Evolutionary conservation across 2,329 filamentous ascomycete species (phyloP).

Genomic region (Colletotrichum sansevieriae): DNA sequence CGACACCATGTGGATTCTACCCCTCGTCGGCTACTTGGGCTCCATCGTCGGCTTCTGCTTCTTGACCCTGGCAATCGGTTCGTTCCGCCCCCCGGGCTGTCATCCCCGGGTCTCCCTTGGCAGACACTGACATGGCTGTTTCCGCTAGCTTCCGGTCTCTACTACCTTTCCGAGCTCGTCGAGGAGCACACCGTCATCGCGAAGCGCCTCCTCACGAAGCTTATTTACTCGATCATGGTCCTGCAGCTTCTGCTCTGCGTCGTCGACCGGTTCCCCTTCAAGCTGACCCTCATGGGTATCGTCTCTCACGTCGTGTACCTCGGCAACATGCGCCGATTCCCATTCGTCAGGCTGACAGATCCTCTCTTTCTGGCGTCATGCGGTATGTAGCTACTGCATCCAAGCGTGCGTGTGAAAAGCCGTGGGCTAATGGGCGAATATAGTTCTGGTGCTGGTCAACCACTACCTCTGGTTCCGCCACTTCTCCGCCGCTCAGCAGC

Average conservation of each 20-base stretch:
- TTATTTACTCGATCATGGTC: slow-evolving; percentile 86
- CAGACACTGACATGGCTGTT: slow-evolving; percentile 10
- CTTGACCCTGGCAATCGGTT: slow-evolving; percentile 92
- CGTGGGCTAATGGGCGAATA: not conserved
- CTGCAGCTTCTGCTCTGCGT: slow-evolving; percentile 81
- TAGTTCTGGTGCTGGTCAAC: slow-evolving; percentile 86
- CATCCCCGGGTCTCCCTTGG: slow-evolving; percentile 26
- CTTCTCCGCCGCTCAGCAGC: slow-evolving; percentile 77
- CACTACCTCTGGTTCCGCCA: slow-evolving; percentile 97
- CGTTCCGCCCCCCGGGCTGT: slow-evolving; percentile 41
- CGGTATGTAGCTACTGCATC: slow-evolving; percentile 61
- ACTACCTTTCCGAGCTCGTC: slow-evolving; percentile 97
- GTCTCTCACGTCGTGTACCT: slow-evolving; percentile 87
- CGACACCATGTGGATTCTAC: slow-evolving; percentile 90
- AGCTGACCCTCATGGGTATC: slow-evolving; percentile 80
- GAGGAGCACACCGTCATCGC: slow-evolving; percentile 97
- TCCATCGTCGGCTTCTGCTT: slow-evolving; percentile 92
- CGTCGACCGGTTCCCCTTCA: slow-evolving; percentile 87
- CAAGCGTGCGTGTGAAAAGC: not conserved
- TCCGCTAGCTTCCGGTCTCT: slow-evolving; percentile 86
- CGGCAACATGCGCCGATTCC: slow-evolving; percentile 83
- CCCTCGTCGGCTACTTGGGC: slow-evolving; percentile 89
- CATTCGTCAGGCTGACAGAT: slow-evolving; percentile 86
- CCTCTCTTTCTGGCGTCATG: slow-evolving; percentile 89
- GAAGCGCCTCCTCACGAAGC: slow-evolving; percentile 84